Base-by-base conservation (phyloP, 106 monocot species). In the Allium cepa region DNA sequence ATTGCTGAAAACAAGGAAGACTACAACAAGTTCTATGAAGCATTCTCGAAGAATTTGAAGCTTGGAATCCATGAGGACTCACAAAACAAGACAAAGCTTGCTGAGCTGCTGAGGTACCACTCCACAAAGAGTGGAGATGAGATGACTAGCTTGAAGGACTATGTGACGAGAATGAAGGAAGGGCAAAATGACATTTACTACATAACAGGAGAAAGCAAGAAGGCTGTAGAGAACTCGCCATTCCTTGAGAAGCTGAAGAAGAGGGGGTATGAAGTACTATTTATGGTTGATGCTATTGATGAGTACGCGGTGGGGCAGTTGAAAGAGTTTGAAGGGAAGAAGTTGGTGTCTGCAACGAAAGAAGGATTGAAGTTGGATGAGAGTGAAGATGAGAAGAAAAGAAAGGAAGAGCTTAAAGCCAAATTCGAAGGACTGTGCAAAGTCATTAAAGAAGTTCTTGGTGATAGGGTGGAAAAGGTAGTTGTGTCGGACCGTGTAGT, bases 1-100 rank as follows among this genome's bases (percentile, higher is more conserved):
- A 89, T 89, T 67, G 89, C 89, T 8, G 89, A 89, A 69, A 89
- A 89, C 85, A 89, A 89, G 78, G 89, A 89, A 49, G 89, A 89
- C 58, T 89, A 89, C 69, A 80, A 80, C 78, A 89, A 89, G 63
- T 89, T 89, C 26, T 89, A 89, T 15, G 89, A 89, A 70, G 85
- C 89, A 1, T 89, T 85, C 89, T 89, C 89, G 9, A 89, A 89
- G 85, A 89, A 89, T 68, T 77, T 89, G 59, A 89, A 89, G 77
- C 81, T 89, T 10, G 89, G 89, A 6, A 89, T 89, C 69, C 89
- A 89, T 46, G 89, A 89, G 72, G 89, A 89, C 48, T 75, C 82
- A 1, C 72, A 72, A 66, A 82, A 89, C 89, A 82, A 79, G 73
- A 10, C 73, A 3, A 89, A 89, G 77, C 50, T 89, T 1, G 89